A percentile compares a stretch with the other conserved stretches of the same genome.
These are phyloP conservation scores for Colletotrichum tropicicola DNA, from an alignment of 2,329 filamentous ascomycete genomes.

Conservation along the genomic window DNA sequence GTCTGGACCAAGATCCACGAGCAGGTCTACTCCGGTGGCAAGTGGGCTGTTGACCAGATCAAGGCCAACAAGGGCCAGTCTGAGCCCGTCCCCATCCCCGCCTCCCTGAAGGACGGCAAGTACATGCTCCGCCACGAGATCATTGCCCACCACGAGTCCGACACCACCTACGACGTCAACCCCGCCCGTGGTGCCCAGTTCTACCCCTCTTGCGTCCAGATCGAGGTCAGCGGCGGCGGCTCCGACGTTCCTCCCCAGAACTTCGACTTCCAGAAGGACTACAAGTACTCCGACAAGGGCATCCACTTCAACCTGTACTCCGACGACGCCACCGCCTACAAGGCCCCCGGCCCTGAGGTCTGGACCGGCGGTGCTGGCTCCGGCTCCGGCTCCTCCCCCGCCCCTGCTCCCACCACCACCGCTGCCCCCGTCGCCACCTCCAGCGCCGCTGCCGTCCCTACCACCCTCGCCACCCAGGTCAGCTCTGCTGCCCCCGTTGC, in stretches of 20 bases:
- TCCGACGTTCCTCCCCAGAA: constrained; percentile 51
- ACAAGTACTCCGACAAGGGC: constrained; percentile 65
- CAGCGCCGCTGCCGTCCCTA: neutral
- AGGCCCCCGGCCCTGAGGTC: constrained; percentile 45
- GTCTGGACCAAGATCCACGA: constrained; percentile 60
- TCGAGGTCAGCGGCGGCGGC: constrained; percentile 65
- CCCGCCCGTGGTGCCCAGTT: constrained; percentile 57
- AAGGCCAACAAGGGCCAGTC: constrained; percentile 57
- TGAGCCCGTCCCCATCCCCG: constrained; percentile 56
- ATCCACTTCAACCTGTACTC: constrained; percentile 69
- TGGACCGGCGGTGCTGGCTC: constrained; percentile 36
- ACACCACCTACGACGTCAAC: constrained; percentile 40
- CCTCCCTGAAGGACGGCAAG: constrained; percentile 55
- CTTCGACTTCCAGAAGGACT: constrained; percentile 61
- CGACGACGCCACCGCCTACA: constrained; percentile 37
- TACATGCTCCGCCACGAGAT: constrained; percentile 65
- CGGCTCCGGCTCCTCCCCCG: constrained; percentile 1
- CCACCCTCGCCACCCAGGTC: constrained; percentile 9
- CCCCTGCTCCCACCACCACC: constrained; percentile 15
- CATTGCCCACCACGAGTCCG: constrained; percentile 60
- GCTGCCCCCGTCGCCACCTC: constrained; percentile 1
- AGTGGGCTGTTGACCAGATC: constrained; percentile 56
- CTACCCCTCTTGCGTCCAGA: constrained; percentile 67
- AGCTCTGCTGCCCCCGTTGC: constrained; percentile 5
- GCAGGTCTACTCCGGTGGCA: constrained; percentile 43